phyloP scores from a whole-genome alignment of 495 filamentous ascomycete genomes.

The Talaromyces stipitatus region DNA sequence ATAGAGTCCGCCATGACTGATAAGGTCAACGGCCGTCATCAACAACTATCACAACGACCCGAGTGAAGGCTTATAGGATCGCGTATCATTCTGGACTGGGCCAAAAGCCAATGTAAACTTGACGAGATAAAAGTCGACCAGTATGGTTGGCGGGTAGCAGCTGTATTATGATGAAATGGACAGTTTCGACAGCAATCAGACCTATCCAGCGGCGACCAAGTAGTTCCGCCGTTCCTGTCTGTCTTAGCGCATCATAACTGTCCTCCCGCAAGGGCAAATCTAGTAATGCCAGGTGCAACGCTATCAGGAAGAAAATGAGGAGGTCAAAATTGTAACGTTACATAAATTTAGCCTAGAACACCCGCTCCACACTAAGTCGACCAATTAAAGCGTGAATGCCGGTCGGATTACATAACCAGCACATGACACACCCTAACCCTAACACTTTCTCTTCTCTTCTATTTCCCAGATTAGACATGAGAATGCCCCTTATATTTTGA shows the following conservation, averaged over 20 bases:
- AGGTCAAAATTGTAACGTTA: conserved; percentile 5
- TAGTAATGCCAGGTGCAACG: neutral
- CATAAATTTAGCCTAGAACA: neutral
- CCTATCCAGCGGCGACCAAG: too few relatives aligned
- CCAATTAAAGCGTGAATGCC: too few relatives aligned
- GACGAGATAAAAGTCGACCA: too few relatives aligned
- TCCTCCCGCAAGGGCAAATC: too few relatives aligned
- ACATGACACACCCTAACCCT: neutral
- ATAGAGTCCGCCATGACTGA: neutral
- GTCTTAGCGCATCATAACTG: too few relatives aligned
- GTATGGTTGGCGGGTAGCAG: neutral
- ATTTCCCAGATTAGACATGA: too few relatives aligned
- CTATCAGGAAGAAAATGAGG: neutral
- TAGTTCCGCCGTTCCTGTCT: too few relatives aligned
- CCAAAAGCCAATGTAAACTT: neutral
- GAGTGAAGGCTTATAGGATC: neutral
- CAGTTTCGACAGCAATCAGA: neutral
- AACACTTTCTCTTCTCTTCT: neutral
- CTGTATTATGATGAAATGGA: too few relatives aligned
- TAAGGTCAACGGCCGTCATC: neutral
- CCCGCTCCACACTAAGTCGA: too few relatives aligned
- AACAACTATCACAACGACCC: neutral
- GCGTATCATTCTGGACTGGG: neutral
- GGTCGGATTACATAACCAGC: too few relatives aligned
- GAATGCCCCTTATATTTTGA: too few relatives aligned